Evolutionary conservation across 495 filamentous ascomycete genomes (phyloP), one percentile per base, ranked within the genome.

Genomic region (Penicillium roqueforti): DNA sequence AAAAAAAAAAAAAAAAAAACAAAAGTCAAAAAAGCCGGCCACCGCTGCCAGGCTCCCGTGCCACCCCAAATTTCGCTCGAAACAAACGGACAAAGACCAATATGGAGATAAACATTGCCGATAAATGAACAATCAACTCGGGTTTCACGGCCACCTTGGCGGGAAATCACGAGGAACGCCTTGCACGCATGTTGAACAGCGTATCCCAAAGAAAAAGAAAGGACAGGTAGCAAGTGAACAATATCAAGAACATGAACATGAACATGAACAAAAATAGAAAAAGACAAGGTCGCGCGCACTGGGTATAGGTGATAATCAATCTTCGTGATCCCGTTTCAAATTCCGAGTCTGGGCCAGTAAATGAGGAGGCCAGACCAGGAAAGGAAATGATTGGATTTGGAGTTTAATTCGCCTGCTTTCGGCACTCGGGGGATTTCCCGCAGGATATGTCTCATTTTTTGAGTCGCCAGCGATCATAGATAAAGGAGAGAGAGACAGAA

Each of bases 251-350:
- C n/a, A 29, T 10, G 7, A 49, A 13, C 26, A 20, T 22, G 22
- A 8, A 11, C 0, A 31, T 11, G 4, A 29, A 11, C 8, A 29
- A 29, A 31, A 31, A 3, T 28, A 26, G 18, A 13, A 25, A 39
- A 52, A 25, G 22, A 52, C 39, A 9, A 42, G 11, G 38, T 44
- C 28, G 50, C 40, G 50, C 50, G 50, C 23, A 26, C 28, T 52
- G 50, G 50, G 50, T 52, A 52, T 52, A 32, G 48, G 48, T 51
- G 50, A 52, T 44, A 52, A 52, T 52, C 50, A 52, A 52, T 52
- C 39, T 43, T 52, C 49, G 49, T 52, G 37, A 52, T 43, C 39
- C 49, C 39, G 49, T 52, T 52, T 42, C 42, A 37, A 23, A 9
- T 11, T 26, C 39, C 28, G 25, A 29, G 28, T 9, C 39, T 41